Percentiles rank a stretch among this genome's conserved stretches.
These are phyloP conservation scores for Pseudonitzschia multistriata DNA, from an alignment of 108 stramenopile species.

Conservation along the genomic window DNA sequence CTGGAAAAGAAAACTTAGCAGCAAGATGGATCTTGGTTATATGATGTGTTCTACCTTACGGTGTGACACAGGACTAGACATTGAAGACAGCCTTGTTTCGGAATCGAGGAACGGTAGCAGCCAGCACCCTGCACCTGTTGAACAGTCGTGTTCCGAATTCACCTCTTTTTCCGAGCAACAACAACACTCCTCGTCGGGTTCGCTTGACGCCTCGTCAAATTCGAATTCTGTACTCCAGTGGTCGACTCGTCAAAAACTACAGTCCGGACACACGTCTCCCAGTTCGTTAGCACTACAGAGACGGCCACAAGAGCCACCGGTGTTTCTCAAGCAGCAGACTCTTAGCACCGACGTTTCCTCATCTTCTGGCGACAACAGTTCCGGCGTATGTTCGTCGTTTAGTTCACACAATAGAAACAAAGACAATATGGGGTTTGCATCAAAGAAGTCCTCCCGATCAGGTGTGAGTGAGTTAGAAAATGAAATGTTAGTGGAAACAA, in stretches of 20 bases:
- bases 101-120: not conserved
- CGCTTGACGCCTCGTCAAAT: not conserved
- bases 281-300: conserved; percentile 1
- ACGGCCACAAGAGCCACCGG: not conserved
- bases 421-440: not conserved
- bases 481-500: not conserved
- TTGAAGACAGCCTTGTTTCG: not conserved
- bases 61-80: conserved; percentile 1
- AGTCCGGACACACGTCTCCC: conserved; percentile 4
- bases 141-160: not conserved
- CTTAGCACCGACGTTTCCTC: not conserved
- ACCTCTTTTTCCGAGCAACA: not conserved
- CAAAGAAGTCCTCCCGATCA: not conserved
- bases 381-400: not conserved
- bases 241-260: not conserved
- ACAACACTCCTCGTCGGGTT: not conserved
- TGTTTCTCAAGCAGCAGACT: not conserved
- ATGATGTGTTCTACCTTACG: not conserved
- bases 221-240: not conserved
- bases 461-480: not conserved
- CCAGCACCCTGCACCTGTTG: not conserved
- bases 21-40: conserved; percentile 1
- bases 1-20: not conserved
- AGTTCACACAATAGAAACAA: not conserved
- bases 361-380: not conserved